A percentile compares a stretch with the other conserved stretches of the same genome.
These are phyloP conservation scores for Metschnikowia peoriensis DNA, from an alignment of 805 yeast species.

Conservation along the genomic window DNA sequence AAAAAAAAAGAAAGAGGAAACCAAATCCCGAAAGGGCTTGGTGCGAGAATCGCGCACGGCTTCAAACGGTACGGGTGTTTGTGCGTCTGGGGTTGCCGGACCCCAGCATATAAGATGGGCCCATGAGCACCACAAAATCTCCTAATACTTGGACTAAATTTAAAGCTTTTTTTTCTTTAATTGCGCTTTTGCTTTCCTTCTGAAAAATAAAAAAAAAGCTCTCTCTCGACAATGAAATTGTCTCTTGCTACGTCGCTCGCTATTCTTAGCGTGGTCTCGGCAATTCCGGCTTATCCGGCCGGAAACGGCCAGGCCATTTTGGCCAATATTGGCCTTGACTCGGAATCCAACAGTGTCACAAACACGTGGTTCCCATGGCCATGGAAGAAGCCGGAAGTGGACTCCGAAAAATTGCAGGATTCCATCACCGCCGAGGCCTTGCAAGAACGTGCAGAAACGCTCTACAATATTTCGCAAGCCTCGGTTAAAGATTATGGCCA, in stretches of 20 bases:
- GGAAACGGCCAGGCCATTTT: slow-evolving; percentile 9
- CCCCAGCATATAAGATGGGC: neutral
- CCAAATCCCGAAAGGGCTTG: neutral
- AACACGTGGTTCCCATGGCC: slow-evolving; percentile 20
- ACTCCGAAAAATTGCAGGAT: slow-evolving; percentile 62
- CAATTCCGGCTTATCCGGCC: slow-evolving; percentile 19
- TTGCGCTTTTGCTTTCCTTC: neutral
- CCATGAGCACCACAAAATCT: neutral
- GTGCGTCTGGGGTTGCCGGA: neutral
- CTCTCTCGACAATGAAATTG: slow-evolving; percentile 13
- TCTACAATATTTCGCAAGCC: slow-evolving; percentile 59
- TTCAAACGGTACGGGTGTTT: neutral
- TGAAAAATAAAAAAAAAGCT: too few species aligned
- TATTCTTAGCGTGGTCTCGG: slow-evolving; percentile 20
- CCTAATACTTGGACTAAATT: neutral
- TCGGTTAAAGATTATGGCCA: slow-evolving; percentile 65
- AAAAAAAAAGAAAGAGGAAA: neutral
- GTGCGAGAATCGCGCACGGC: neutral
- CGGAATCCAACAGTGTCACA: neutral
- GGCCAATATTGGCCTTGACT: neutral
- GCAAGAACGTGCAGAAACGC: slow-evolving; percentile 58
- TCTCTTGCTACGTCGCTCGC: slow-evolving; percentile 23
- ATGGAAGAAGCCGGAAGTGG: slow-evolving; percentile 48
- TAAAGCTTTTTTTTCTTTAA: neutral
- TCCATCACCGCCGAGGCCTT: slow-evolving; percentile 59